A percentile compares a stretch with the other conserved stretches of the same genome.
phyloP scores from a whole-genome alignment of 768 basidiomycete species.

The Sporobolomyces pararoseus region DNA sequence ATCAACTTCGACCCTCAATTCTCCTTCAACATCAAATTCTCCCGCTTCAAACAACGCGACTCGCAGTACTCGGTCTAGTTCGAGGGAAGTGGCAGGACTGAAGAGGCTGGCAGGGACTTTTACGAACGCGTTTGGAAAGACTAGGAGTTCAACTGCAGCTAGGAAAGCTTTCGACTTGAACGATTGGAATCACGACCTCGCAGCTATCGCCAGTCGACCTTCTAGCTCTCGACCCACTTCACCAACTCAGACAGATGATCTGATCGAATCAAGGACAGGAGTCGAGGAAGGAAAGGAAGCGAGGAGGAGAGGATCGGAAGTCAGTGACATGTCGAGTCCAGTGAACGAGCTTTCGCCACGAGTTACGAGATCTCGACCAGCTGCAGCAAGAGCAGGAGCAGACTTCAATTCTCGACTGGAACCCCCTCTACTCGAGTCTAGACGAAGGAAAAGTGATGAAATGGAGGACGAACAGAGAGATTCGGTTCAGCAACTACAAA shows the following conservation, averaged over 20 bases:
- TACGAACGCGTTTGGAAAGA: conserved; percentile 27
- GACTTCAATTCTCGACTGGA: conserved; percentile 18
- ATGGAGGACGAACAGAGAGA: conserved; percentile 36
- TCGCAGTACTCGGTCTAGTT: conserved; percentile 11
- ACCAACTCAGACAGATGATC: conserved; percentile 2
- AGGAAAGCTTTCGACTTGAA: conserved; percentile 39
- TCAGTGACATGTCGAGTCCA: conserved; percentile 34
- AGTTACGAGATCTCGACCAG: background rate
- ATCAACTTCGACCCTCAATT: background rate
- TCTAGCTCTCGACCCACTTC: conserved; percentile 35
- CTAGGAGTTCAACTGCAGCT: conserved; percentile 22
- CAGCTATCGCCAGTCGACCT: conserved; percentile 36
- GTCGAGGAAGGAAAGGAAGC: background rate
- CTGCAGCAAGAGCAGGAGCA: background rate
- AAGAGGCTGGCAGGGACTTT: conserved; percentile 27
- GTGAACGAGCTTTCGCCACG: conserved; percentile 32
- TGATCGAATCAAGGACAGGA: background rate
- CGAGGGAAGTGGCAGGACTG: conserved; percentile 29
- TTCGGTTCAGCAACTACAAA: conserved; percentile 1
- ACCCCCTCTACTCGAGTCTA: conserved; percentile 18
- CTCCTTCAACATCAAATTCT: background rate
- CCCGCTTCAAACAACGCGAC: conserved; percentile 5
- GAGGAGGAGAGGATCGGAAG: conserved; percentile 8
- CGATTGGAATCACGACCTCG: conserved; percentile 41
- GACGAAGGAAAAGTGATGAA: conserved; percentile 42